Percentiles rank a stretch among this genome's conserved stretches.
These are phyloP conservation scores for Inosperma sp. DNA, from an alignment of 768 basidiomycete species.

Conservation along the genomic window DNA sequence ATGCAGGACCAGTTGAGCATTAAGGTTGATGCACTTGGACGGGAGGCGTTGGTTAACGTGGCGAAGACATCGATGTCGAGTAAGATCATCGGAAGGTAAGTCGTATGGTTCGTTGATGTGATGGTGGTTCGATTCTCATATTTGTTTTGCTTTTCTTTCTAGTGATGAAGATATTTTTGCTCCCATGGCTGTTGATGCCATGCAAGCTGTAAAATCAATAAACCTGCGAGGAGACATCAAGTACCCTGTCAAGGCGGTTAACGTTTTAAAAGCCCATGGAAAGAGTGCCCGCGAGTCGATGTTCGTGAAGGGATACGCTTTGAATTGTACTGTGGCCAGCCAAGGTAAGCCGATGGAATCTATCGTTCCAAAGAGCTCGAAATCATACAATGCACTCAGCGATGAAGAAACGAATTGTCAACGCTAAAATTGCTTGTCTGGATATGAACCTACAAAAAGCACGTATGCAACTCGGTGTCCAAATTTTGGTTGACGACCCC, in stretches of 20 bases:
- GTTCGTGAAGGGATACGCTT: slow-evolving; percentile 92
- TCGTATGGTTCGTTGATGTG: slow-evolving; percentile 14
- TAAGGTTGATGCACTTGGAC: slow-evolving; percentile 88
- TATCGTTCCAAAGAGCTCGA: not conserved
- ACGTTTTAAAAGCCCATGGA: slow-evolving; percentile 96
- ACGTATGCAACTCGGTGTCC: slow-evolving; percentile 96
- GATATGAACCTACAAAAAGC: slow-evolving; percentile 97
- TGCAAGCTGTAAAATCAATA: slow-evolving; percentile 93
- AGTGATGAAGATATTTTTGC: slow-evolving; percentile 98
- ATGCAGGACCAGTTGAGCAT: slow-evolving; percentile 97
- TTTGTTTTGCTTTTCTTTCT: not conserved
- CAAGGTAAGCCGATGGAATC: slow-evolving; percentile 63
- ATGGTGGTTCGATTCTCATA: not conserved
- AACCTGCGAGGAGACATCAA: slow-evolving; percentile 94
- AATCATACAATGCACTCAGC: slow-evolving; percentile 48
- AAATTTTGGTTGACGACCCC: slow-evolving; percentile 95
- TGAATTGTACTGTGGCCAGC: slow-evolving; percentile 98
- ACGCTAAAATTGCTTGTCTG: slow-evolving; percentile 96
- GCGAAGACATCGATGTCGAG: slow-evolving; percentile 99
- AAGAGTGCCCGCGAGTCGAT: slow-evolving; percentile 92
- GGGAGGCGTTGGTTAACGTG: slow-evolving; percentile 89
- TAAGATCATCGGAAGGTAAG: slow-evolving; percentile 96
- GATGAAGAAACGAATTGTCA: slow-evolving; percentile 92
- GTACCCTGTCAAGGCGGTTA: slow-evolving; percentile 99
- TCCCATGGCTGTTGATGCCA: slow-evolving; percentile 98